Evolutionary conservation across 192 early-diverging fungal genomes (phyloP).

Genomic region (Lobulomyces angularis): DNA sequence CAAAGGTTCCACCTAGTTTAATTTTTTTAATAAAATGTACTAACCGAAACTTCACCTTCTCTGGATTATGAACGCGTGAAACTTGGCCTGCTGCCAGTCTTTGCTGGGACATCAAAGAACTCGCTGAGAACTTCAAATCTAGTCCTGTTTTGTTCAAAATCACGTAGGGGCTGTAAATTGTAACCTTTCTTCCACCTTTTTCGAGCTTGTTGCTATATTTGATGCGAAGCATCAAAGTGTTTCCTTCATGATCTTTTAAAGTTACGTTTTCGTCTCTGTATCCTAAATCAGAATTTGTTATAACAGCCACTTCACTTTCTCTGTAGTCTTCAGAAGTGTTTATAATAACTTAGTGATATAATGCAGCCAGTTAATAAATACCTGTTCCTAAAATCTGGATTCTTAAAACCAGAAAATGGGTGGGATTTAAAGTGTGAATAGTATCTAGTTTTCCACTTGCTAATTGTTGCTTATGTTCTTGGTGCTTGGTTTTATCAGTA

Average conservation of each 20-base stretch:
- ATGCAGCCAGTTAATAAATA: conserved; percentile 5
- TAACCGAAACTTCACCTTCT: neutral
- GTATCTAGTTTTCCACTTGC: conserved; percentile 58
- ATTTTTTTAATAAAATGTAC: conserved; percentile 6
- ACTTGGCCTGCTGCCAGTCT: conserved; percentile 61
- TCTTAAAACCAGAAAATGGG: conserved; percentile 63
- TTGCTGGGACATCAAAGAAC: conserved; percentile 64
- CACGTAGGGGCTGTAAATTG: conserved; percentile 86
- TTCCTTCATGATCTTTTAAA: conserved; percentile 51
- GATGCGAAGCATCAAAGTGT: conserved; percentile 39
- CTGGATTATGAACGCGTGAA: conserved; percentile 12
- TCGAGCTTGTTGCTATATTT: conserved; percentile 42
- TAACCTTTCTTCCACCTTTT: conserved; percentile 66
- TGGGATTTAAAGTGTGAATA: conserved; percentile 73
- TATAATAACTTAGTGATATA: conserved; percentile 11
- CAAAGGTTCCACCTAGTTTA: conserved; percentile 49
- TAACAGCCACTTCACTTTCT: conserved; percentile 69
- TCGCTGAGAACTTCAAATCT: conserved; percentile 61
- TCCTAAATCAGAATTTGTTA: conserved; percentile 66
- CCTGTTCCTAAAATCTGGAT: conserved; percentile 63
- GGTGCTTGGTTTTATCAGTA: conserved; percentile 53
- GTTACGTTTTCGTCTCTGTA: conserved; percentile 69
- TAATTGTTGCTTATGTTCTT: conserved; percentile 55
- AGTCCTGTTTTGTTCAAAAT: conserved; percentile 87
- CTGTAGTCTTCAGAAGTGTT: conserved; percentile 32